Evolutionary conservation across 2,329 filamentous ascomycete species (phyloP).

Genomic region (Amylocarpus encephaloides): DNA sequence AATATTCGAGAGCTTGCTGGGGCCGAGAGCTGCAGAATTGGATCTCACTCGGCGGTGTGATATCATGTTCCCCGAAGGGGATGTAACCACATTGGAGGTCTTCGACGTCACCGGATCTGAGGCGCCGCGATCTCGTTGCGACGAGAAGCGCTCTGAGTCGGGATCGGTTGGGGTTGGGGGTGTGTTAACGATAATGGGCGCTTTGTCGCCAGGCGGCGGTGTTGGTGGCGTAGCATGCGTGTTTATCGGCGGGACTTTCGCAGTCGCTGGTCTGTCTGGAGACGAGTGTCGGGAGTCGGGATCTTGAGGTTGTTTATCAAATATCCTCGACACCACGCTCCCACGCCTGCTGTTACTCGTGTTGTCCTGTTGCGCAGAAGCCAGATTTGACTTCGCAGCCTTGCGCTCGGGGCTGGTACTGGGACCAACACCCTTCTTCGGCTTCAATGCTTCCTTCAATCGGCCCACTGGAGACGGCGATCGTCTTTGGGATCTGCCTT

Average conservation of each 20-base stretch:
- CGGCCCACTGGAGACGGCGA: constrained; percentile 65
- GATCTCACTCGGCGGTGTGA: constrained; percentile 61
- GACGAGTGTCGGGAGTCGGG: constrained; percentile 19
- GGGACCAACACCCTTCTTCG: constrained; percentile 35
- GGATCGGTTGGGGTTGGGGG: constrained; percentile 57
- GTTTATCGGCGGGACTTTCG: constrained; percentile 25
- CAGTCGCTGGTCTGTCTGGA: constrained; percentile 25
- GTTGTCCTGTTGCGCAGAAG: constrained; percentile 12
- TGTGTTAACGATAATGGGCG: constrained; percentile 56
- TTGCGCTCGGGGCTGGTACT: constrained; percentile 40
- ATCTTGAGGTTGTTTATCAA: constrained; percentile 24
- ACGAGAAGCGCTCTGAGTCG: constrained; percentile 24
- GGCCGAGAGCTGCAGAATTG: constrained; percentile 43
- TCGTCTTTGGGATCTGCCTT: constrained; percentile 44
- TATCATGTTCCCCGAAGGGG: constrained; percentile 64
- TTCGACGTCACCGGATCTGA: constrained; percentile 23
- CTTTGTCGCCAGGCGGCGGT: constrained; percentile 25
- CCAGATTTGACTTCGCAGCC: constrained; percentile 16
- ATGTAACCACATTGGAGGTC: constrained; percentile 49
- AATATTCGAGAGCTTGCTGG: constrained; percentile 82
- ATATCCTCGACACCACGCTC: constrained; percentile 28
- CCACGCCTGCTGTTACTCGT: constrained; percentile 22
- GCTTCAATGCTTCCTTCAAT: constrained; percentile 64
- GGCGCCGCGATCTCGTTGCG: constrained; percentile 19
- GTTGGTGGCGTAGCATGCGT: constrained; percentile 26